These are phyloP conservation scores for Melaleuca alternifolia DNA, from an alignment of 345 rosid genomes.

Conservation along the genomic window DNA sequence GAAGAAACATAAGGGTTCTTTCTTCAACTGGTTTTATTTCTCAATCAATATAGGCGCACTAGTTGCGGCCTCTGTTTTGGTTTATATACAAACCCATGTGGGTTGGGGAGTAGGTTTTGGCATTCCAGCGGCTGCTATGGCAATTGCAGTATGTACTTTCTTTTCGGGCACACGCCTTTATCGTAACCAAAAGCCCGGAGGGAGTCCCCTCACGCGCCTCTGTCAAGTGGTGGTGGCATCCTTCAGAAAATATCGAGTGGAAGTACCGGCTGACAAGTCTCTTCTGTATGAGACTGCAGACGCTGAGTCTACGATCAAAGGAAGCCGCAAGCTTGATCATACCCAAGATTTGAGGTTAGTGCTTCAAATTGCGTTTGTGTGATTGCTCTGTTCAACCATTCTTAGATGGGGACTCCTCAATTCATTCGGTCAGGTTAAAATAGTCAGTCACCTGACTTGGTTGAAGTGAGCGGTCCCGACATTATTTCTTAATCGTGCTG, in stretches of 20 bases:
- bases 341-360: slow-evolving; percentile 17
- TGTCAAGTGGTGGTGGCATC: slow-evolving; percentile 23
- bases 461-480: neutral
- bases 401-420: neutral
- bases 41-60: slow-evolving; percentile 25
- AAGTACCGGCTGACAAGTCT: slow-evolving; percentile 25
- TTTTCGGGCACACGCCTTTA: slow-evolving; percentile 21
- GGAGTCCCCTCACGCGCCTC: slow-evolving; percentile 28
- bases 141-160: slow-evolving; percentile 23
- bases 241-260: slow-evolving; percentile 11
- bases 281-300: slow-evolving; percentile 25
- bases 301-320: slow-evolving; percentile 17
- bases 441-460: neutral
- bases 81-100: slow-evolving; percentile 20
- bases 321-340: slow-evolving; percentile 36
- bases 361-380: neutral
- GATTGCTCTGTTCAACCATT: neutral
- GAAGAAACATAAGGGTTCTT: slow-evolving; percentile 24
- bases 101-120: slow-evolving; percentile 35
- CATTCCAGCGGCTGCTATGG: slow-evolving; percentile 30
- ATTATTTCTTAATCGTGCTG: neutral
- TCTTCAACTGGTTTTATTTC: slow-evolving; percentile 31
- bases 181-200: slow-evolving; percentile 27
- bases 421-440: neutral
- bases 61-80: slow-evolving; percentile 19